Evolutionary conservation across 768 basidiomycete species (phyloP).

Genomic region (Mycena epipterygia): DNA sequence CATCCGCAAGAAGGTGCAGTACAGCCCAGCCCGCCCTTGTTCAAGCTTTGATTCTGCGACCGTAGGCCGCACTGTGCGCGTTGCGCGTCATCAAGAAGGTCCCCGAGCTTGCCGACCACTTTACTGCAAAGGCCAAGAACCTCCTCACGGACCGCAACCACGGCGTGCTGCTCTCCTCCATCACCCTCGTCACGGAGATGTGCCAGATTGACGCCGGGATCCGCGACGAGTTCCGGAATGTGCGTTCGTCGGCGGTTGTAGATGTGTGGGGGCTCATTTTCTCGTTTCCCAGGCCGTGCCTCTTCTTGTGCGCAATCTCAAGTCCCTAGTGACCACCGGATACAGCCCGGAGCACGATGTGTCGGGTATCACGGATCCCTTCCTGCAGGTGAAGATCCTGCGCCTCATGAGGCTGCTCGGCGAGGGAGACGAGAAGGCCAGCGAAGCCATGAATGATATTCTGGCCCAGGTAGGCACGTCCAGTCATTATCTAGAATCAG

Average conservation of each 20-base stretch:
- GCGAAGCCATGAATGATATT: slow-evolving; percentile 98
- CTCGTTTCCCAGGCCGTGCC: slow-evolving; percentile 79
- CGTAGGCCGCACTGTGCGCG: slow-evolving; percentile 94
- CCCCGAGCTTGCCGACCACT: slow-evolving; percentile 95
- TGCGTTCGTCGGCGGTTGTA: slow-evolving; percentile 51
- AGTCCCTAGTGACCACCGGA: slow-evolving; percentile 94
- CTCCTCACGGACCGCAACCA: slow-evolving; percentile 97
- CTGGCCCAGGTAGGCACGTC: slow-evolving; percentile 80
- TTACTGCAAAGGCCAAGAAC: slow-evolving; percentile 87
- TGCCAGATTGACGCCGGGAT: slow-evolving; percentile 81
- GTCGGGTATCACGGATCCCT: slow-evolving; percentile 98
- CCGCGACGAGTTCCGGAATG: slow-evolving; percentile 91
- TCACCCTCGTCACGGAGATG: slow-evolving; percentile 96
- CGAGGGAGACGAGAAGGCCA: slow-evolving; percentile 85
- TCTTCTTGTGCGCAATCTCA: slow-evolving; percentile 93
- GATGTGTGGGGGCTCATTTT: slow-evolving; percentile 13
- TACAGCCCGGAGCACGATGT: slow-evolving; percentile 99
- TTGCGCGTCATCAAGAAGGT: slow-evolving; percentile 95
- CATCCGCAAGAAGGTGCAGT: slow-evolving; percentile 94
- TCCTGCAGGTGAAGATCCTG: slow-evolving; percentile 93
- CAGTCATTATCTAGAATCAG: neutral
- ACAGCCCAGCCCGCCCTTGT: neutral
- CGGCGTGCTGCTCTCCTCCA: slow-evolving; percentile 93
- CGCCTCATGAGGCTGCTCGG: slow-evolving; percentile 92
- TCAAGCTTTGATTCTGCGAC: slow-evolving; percentile 17